These are phyloP conservation scores for Canavalia ensiformis DNA, from an alignment of 306 rosid genomes.

Conservation along the genomic window DNA sequence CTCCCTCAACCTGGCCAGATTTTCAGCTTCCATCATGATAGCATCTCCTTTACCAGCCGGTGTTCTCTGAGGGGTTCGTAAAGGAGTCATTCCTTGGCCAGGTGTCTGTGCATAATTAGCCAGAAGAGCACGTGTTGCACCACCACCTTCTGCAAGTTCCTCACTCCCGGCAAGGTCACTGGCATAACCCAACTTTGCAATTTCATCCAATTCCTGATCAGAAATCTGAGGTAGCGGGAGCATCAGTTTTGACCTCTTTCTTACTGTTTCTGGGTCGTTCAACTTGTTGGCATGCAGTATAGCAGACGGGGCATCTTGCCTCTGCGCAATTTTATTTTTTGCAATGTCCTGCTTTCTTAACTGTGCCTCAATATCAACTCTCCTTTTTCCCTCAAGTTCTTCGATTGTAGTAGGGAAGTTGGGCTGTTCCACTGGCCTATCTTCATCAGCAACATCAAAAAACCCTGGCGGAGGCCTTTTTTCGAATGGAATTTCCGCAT, in stretches of 20 bases:
- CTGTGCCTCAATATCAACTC: conserved; percentile 78
- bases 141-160: conserved; percentile 76
- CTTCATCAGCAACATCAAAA: conserved; percentile 80
- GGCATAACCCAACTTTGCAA: conserved; percentile 94
- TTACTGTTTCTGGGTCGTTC: conserved; percentile 91
- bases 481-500: conserved; percentile 91
- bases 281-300: conserved; percentile 87
- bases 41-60: conserved; percentile 94
- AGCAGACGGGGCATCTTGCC: conserved; percentile 90
- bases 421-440: conserved; percentile 77
- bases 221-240: conserved; percentile 97
- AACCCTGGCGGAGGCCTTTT: conserved; percentile 94
- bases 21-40: conserved; percentile 95
- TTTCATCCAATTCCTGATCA: conserved; percentile 88
- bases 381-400: conserved; percentile 92
- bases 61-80: conserved; percentile 89
- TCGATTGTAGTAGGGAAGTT: conserved; percentile 85
- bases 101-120: conserved; percentile 90
- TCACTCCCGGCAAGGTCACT: conserved; percentile 85
- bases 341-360: conserved; percentile 88
- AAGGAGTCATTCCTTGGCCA: conserved; percentile 76
- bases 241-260: conserved; percentile 90
- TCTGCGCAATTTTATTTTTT: conserved; percentile 84
- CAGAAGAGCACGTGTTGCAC: conserved; percentile 86
- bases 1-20: conserved; percentile 91